These are phyloP conservation scores for Camelina neglecta DNA, from an alignment of 345 rosid genomes.

Conservation along the genomic window DNA sequence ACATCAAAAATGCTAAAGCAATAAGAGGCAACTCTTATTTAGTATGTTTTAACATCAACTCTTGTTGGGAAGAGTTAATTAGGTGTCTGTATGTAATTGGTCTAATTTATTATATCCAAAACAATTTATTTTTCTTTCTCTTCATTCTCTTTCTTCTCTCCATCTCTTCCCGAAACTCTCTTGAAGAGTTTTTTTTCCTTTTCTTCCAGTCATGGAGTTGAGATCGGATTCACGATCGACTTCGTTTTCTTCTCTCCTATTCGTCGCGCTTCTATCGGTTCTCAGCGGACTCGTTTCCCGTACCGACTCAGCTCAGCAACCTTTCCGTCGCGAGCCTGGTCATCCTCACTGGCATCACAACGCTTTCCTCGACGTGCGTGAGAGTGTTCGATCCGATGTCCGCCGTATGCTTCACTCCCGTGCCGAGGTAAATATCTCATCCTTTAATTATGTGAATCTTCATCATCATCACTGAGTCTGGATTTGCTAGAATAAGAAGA, in stretches of 20 bases:
- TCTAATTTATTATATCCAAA: too few relatives aligned
- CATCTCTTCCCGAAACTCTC: too few relatives aligned
- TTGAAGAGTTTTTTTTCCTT: background rate
- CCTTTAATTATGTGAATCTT: slow-evolving; percentile 2
- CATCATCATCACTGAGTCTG: slow-evolving; percentile 27
- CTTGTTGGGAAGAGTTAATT: too few relatives aligned
- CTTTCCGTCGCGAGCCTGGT: slow-evolving; percentile 92
- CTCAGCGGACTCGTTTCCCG: slow-evolving; percentile 51
- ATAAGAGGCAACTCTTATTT: too few relatives aligned
- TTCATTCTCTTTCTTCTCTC: too few relatives aligned
- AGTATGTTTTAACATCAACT: too few relatives aligned
- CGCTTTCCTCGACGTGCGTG: slow-evolving; percentile 92
- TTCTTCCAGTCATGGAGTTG: slow-evolving; percentile 43
- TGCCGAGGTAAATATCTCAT: slow-evolving; percentile 71
- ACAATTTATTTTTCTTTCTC: too few relatives aligned
- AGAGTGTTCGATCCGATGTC: slow-evolving; percentile 85
- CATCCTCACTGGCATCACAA: slow-evolving; percentile 99
- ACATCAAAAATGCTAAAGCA: too few relatives aligned
- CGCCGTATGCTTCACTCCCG: slow-evolving; percentile 97
- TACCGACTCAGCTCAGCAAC: slow-evolving; percentile 63
- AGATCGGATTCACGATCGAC: slow-evolving; percentile 37
- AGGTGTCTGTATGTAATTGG: too few relatives aligned
- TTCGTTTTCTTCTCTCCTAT: slow-evolving; percentile 11
- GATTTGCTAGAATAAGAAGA: slow-evolving; percentile 30
- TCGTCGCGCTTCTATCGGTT: slow-evolving; percentile 25